phyloP scores from a whole-genome alignment of 495 filamentous ascomycete genomes.

The Penicillium paxilli region DNA sequence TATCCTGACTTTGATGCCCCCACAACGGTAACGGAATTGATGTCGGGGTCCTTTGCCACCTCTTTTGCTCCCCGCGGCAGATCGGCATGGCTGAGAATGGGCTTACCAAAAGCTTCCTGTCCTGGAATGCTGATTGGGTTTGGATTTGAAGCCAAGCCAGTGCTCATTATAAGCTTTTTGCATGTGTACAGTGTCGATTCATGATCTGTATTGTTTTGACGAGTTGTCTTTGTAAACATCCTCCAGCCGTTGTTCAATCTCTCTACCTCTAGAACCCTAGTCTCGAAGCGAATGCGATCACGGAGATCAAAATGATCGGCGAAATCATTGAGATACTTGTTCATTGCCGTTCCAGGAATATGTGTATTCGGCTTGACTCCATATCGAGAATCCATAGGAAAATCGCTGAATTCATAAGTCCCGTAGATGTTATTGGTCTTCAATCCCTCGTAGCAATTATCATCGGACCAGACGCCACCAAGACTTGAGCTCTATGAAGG shows the following conservation, averaged over 20 bases:
- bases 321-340: constrained; percentile 14
- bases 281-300: constrained; percentile 22
- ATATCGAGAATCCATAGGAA: constrained; percentile 19
- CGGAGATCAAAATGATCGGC: constrained; percentile 25
- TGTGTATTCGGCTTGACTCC: constrained; percentile 7
- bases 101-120: background rate
- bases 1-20: constrained; percentile 65
- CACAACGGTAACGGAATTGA: constrained; percentile 49
- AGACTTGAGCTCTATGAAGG: constrained; percentile 20
- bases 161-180: background rate
- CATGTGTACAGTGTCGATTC: background rate
- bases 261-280: constrained; percentile 8
- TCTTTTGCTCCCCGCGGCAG: background rate
- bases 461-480: constrained; percentile 33
- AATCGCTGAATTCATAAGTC: constrained; percentile 27
- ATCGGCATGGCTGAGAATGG: background rate
- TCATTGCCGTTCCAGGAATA: constrained; percentile 19
- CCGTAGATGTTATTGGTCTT: constrained; percentile 5
- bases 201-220: background rate
- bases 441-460: constrained; percentile 11
- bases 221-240: background rate
- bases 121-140: background rate
- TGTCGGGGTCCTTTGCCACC: constrained; percentile 4
- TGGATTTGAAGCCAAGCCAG: background rate
- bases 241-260: constrained; percentile 13